These are phyloP conservation scores for Fraxinus latifolia DNA, from an alignment of 305 asterid genomes.

Conservation along the genomic window DNA sequence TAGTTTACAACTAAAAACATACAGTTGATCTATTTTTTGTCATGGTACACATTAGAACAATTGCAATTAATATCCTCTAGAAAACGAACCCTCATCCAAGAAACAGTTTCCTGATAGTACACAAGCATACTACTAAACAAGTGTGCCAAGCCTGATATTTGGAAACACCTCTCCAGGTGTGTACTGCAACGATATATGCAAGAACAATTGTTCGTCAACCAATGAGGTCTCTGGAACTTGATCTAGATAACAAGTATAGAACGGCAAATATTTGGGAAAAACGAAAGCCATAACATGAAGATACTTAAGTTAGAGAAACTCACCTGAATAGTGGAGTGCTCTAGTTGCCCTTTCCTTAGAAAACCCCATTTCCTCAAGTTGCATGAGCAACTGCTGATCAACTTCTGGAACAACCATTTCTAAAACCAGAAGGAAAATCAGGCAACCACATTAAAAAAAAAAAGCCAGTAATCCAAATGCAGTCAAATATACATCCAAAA, in stretches of 20 bases:
- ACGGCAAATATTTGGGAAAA: slow-evolving; percentile 1
- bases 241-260: neutral
- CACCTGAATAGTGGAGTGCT: slow-evolving; percentile 87
- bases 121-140: neutral
- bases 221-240: neutral
- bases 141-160: neutral
- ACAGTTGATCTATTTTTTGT: no score
- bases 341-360: slow-evolving; percentile 81
- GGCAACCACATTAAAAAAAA: slow-evolving; percentile 7
- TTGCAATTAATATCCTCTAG: neutral
- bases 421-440: slow-evolving; percentile 30
- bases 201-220: slow-evolving; percentile 7
- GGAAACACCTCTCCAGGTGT: neutral
- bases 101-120: neutral
- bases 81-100: neutral
- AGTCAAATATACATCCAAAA: slow-evolving; percentile 12
- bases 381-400: slow-evolving; percentile 58
- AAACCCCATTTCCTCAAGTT: slow-evolving; percentile 88
- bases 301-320: slow-evolving; percentile 17
- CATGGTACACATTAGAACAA: neutral
- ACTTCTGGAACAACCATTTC: slow-evolving; percentile 97
- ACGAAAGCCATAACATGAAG: neutral
- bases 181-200: neutral
- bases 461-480: neutral
- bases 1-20: no score